phyloP scores from a whole-genome alignment of 2,329 filamentous ascomycete genomes.

The Stromatinia cepivora region DNA sequence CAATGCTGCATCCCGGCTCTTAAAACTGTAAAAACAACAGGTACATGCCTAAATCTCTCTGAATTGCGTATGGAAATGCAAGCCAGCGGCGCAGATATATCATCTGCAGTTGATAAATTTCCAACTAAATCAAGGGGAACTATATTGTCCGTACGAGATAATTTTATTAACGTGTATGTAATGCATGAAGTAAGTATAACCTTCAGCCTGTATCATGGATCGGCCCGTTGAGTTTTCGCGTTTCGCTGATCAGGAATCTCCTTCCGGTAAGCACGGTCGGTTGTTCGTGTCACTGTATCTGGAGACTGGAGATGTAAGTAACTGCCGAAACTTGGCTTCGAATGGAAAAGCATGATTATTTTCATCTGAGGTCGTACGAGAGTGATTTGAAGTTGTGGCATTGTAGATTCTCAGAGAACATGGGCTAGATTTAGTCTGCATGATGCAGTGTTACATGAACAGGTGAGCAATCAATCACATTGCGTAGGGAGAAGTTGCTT shows the following conservation, averaged over 20 bases:
- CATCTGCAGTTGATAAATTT: neutral
- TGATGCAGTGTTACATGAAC: slow-evolving; percentile 6
- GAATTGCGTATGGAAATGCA: neutral
- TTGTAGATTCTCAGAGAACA: neutral
- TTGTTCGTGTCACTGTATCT: neutral
- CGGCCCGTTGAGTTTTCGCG: slow-evolving; percentile 3
- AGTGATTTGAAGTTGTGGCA: slow-evolving; percentile 8
- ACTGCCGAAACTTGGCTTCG: slow-evolving; percentile 6
- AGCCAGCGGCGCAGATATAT: neutral
- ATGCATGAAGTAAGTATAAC: neutral
- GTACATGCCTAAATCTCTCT: slow-evolving; percentile 2
- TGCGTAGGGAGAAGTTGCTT: neutral
- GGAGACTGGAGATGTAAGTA: neutral
- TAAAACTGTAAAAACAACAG: neutral
- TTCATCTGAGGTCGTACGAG: neutral
- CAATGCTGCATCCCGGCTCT: neutral
- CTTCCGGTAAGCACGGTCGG: neutral
- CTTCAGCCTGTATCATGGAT: slow-evolving; percentile 11
- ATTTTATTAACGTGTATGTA: neutral
- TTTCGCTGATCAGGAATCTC: neutral
- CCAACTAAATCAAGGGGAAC: neutral
- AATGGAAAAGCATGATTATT: neutral
- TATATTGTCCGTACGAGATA: neutral
- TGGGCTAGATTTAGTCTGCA: neutral
- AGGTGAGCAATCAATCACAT: slow-evolving; percentile 4